phyloP scores from a whole-genome alignment of 495 filamentous ascomycete genomes.

The Beverwykella pulmonaria region DNA sequence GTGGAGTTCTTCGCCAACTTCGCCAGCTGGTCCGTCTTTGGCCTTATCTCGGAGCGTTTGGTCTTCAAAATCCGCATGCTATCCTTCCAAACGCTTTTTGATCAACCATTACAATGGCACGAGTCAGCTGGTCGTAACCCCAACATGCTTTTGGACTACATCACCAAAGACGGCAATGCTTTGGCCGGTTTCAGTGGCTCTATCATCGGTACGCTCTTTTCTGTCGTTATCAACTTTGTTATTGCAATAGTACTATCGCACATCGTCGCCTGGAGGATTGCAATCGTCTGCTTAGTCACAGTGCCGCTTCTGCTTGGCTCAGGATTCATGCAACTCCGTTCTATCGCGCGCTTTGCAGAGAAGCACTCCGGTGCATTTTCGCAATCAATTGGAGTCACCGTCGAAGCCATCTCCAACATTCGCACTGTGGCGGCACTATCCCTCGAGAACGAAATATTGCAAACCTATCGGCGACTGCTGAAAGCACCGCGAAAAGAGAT shows the following conservation, averaged over 20 bases:
- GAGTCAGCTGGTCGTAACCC: constrained; percentile 82
- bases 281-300: constrained; percentile 75
- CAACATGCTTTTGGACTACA: constrained; percentile 77
- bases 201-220: constrained; percentile 81
- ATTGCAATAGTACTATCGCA: constrained; percentile 67
- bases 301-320: constrained; percentile 76
- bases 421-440: constrained; percentile 87
- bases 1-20: constrained; percentile 72
- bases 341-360: constrained; percentile 73
- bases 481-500: constrained; percentile 54
- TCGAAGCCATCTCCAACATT: constrained; percentile 86
- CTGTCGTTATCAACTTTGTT: constrained; percentile 72
- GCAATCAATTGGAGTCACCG: constrained; percentile 77
- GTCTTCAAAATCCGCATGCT: constrained; percentile 77
- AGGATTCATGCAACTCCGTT: constrained; percentile 84
- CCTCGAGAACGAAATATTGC: constrained; percentile 75
- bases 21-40: constrained; percentile 73
- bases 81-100: constrained; percentile 81
- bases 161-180: constrained; percentile 79
- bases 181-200: constrained; percentile 78
- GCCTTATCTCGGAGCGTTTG: constrained; percentile 78
- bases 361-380: constrained; percentile 73
- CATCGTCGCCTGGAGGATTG: constrained; percentile 84
- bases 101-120: constrained; percentile 88
- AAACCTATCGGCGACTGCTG: constrained; percentile 61